Base-by-base conservation (phyloP, 164 flowering plant species). In the Akebia trifoliata region DNA sequence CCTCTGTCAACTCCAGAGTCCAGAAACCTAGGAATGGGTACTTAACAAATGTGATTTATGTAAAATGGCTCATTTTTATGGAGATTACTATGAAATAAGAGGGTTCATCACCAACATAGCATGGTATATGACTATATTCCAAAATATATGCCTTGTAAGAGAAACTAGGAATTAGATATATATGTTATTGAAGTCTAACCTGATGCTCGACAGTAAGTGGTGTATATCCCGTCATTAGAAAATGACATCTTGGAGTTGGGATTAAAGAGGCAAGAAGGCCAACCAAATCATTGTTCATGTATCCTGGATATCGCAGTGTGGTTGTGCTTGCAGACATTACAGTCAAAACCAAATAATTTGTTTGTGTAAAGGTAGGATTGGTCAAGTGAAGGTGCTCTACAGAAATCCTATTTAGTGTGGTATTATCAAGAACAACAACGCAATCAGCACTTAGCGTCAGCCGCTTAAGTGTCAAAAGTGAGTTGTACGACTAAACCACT, bases 261-360 rank as follows among this genome's bases (percentile, higher is more conserved):
- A 94, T 94, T 50, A 94, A 69, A 68, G 99, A 94, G 31, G 99
- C 96, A 72, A 94, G 95, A 55, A 94, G 96, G 39, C 99, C 99
- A 78, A 94, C 99, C 82, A 94, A 80, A 66, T 94, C 99, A 78
- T 94, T 94, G 70, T 94, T 94, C 99, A 94, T 94, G 59, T 94
- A 94, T 46, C 99, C 99, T 29, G 99, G 99, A 75, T 94, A 94
- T 17, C 99, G 88, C 48, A 94, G 67, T 11, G 99, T 94, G 26
- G 99, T 94, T 61, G 99, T 94, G 77, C 99, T 90, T 17, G 96
- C 99, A 49, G 99, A 87, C 99, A 94, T 94, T 35, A 94, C 99
- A 67, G 99, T 94, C 34, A 97, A 94, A 55, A 94, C 99, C 80
- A 94, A 69, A 57, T 97, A 90, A 73, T 94, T 94, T 68, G 97